Evolutionary conservation across 257 asterid genomes (phyloP).

Genomic region (Solanum sejunctum): DNA sequence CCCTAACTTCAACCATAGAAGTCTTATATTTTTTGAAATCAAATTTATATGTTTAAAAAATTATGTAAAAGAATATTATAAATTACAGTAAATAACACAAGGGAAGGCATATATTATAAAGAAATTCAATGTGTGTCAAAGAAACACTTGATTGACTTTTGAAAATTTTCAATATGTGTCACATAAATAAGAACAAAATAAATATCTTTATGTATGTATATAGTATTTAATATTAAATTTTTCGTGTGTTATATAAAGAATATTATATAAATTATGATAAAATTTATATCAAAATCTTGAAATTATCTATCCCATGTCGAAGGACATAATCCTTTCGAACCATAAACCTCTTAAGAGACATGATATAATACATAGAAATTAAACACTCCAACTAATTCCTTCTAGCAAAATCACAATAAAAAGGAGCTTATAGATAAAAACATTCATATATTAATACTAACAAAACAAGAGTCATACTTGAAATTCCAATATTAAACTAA

Average conservation of each 20-base stretch:
- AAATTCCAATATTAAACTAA: slow-evolving; percentile 16
- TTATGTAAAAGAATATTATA: not conserved
- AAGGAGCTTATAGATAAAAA: not conserved
- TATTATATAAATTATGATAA: no score
- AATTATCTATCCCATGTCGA: not conserved
- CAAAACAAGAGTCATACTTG: slow-evolving; percentile 13
- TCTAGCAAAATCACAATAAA: not conserved
- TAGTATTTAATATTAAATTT: no score
- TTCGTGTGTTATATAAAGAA: not conserved
- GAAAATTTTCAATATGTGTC: not conserved
- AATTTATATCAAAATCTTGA: not conserved
- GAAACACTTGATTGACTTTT: not conserved
- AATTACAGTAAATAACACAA: not conserved
- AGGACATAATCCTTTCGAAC: not conserved
- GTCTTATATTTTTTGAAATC: not conserved
- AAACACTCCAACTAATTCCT: not conserved
- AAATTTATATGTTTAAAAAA: not conserved
- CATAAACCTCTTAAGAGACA: not conserved
- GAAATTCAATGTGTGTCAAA: not conserved
- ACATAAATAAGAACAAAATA: not conserved
- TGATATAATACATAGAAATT: not conserved
- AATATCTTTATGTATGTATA: not conserved
- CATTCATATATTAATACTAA: not conserved
- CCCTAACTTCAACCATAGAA: rapidly evolving
- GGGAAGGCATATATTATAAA: not conserved